Conservation (phyloP, 768 basidiomycete species). For the Suillus subaureus region DNA sequence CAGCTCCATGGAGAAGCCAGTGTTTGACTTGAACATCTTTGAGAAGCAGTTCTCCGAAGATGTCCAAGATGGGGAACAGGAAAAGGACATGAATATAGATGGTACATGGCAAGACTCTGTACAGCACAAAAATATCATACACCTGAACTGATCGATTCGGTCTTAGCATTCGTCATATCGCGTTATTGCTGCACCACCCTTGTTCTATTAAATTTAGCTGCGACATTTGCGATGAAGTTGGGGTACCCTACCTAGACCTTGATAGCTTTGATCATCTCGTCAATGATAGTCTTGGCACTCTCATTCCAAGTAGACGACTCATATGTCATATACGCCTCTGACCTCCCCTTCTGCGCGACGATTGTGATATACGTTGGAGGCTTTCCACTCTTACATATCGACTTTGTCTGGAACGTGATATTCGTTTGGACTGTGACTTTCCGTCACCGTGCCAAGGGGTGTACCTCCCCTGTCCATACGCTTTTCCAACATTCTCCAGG, state of each 20-base stretch:
- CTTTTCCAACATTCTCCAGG: neutral
- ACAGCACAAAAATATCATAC: neutral
- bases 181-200: neutral
- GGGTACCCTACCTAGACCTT: neutral
- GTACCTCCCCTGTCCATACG: neutral
- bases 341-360: neutral
- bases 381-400: neutral
- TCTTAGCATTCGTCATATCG: neutral
- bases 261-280: neutral
- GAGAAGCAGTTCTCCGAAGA: neutral
- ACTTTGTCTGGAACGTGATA: neutral
- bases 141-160: neutral
- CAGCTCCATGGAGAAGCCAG: neutral
- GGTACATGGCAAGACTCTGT: neutral
- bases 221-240: neutral
- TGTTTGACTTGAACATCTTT: neutral
- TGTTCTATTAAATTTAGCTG: neutral
- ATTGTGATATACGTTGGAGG: neutral
- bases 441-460: neutral
- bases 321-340: neutral
- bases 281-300: neutral
- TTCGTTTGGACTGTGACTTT: neutral
- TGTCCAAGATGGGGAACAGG: neutral
- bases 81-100: neutral
- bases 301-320: neutral